Conservation (phyloP, 495 filamentous ascomycete species). For the Lentithecium fluviatile region DNA sequence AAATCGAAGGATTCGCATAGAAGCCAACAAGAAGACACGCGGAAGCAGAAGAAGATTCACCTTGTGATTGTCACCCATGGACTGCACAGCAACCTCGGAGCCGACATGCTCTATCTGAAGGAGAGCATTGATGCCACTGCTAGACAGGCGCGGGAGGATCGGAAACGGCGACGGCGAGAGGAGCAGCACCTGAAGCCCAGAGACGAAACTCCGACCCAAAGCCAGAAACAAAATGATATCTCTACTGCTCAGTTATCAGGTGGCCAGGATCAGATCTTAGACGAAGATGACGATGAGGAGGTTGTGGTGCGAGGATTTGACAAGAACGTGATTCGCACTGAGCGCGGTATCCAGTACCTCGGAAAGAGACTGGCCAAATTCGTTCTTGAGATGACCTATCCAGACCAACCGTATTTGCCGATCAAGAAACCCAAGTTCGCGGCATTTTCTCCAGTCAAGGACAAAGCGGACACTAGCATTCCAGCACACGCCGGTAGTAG, state of each 20-base stretch:
- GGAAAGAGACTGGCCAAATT: slow-evolving; percentile 94
- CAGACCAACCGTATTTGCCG: slow-evolving; percentile 81
- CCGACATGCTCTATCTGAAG: slow-evolving; percentile 96
- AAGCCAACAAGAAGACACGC: slow-evolving; percentile 22
- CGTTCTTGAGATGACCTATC: slow-evolving; percentile 83
- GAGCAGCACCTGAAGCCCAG: slow-evolving; percentile 37
- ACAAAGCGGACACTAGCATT: slow-evolving; percentile 36
- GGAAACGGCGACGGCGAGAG: slow-evolving; percentile 55
- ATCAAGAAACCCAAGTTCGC: slow-evolving; percentile 52
- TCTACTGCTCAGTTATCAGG: slow-evolving; percentile 43
- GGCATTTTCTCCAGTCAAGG: slow-evolving; percentile 36
- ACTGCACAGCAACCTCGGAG: slow-evolving; percentile 92
- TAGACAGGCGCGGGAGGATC: slow-evolving; percentile 63
- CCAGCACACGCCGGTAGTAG: slow-evolving; percentile 56
- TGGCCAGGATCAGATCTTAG: slow-evolving; percentile 43
- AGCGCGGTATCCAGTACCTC: slow-evolving; percentile 93
- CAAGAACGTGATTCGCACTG: slow-evolving; percentile 85
- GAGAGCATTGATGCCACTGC: slow-evolving; percentile 89
- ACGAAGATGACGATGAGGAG: slow-evolving; percentile 65
- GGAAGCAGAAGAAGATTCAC: slow-evolving; percentile 72
- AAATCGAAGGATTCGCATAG: slow-evolving; percentile 18
- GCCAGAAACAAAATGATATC: slow-evolving; percentile 13
- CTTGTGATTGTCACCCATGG: slow-evolving; percentile 93
- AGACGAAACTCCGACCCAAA: background rate
- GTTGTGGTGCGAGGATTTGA: slow-evolving; percentile 92